These are phyloP conservation scores for Pistacia integerrima DNA, from an alignment of 345 rosid species.

Conservation along the genomic window DNA sequence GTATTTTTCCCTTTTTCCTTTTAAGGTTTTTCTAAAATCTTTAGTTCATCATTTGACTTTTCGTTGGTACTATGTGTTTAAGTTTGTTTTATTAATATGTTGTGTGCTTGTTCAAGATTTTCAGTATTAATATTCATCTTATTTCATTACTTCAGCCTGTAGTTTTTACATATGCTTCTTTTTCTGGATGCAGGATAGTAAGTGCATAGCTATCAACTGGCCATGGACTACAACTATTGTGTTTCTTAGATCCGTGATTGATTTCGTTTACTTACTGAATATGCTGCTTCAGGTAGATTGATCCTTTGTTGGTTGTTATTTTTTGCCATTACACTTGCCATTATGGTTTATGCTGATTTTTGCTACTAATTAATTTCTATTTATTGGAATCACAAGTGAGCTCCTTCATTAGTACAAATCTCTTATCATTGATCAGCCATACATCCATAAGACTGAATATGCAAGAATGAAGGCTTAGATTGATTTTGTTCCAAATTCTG, in stretches of 20 bases:
- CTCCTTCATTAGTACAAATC: background rate
- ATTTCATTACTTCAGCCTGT: too few relatives aligned
- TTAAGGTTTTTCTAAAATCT: too few relatives aligned
- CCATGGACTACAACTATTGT: conserved; percentile 47
- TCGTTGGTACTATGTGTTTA: too few relatives aligned
- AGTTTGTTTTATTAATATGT: too few relatives aligned
- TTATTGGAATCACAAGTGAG: background rate
- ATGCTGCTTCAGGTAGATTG: conserved; percentile 78
- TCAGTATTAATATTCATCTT: too few relatives aligned
- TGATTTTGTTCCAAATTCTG: background rate
- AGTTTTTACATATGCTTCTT: too few relatives aligned
- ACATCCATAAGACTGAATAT: background rate
- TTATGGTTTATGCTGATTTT: background rate
- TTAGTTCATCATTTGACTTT: too few relatives aligned
- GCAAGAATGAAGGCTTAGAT: background rate
- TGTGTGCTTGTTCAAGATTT: too few relatives aligned
- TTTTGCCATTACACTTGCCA: background rate
- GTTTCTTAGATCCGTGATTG: conserved; percentile 58
- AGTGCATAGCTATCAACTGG: conserved; percentile 58
- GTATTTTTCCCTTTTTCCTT: too few relatives aligned
- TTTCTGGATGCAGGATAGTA: conserved; percentile 44
- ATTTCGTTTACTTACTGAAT: conserved; percentile 63
- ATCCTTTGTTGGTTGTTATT: conserved; percentile 5
- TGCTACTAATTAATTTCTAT: background rate
- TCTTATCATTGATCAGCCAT: background rate